Conservation (phyloP, 768 basidiomycete genomes). For the Boletus rufocinnamomeus region DNA sequence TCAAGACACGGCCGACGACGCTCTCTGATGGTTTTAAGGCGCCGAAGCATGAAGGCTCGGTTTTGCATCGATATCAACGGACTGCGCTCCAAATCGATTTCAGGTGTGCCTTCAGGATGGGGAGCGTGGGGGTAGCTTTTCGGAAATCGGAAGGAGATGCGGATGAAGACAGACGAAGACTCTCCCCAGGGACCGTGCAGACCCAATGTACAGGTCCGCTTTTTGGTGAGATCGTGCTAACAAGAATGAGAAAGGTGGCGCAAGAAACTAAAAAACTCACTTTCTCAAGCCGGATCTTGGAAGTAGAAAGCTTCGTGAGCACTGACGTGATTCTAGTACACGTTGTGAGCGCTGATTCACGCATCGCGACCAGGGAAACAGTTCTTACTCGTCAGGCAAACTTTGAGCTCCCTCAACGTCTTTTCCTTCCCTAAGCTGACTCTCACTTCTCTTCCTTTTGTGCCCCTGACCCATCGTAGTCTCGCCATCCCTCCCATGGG, state of each 20-base stretch:
- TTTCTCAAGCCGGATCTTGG: constrained; percentile 85
- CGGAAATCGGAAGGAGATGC: constrained; percentile 89
- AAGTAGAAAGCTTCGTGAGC: constrained; percentile 59
- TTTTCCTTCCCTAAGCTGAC: constrained; percentile 36
- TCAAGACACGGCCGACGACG: constrained; percentile 82
- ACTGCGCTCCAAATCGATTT: constrained; percentile 81
- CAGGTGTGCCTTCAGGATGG: constrained; percentile 66
- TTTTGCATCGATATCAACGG: constrained; percentile 77
- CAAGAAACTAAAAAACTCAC: constrained; percentile 38
- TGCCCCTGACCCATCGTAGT: constrained; percentile 9
- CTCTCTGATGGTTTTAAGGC: constrained; percentile 71
- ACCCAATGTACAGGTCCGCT: constrained; percentile 80
- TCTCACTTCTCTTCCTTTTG: constrained; percentile 49
- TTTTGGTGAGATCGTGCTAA: constrained; percentile 69
- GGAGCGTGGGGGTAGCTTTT: constrained; percentile 68
- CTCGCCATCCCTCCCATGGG: constrained; percentile 25
- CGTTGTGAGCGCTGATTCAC: neutral
- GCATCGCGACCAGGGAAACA: neutral
- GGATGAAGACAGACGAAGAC: constrained; percentile 77
- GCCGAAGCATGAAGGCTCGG: constrained; percentile 76
- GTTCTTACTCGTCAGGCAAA: constrained; percentile 72
- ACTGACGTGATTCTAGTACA: constrained; percentile 67
- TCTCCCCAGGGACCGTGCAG: constrained; percentile 93
- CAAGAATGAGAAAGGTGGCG: constrained; percentile 7
- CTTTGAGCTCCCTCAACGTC: constrained; percentile 46